Evolutionary conservation across 495 filamentous ascomycete genomes (phyloP).

Genomic region (Aspergillus campestris): DNA sequence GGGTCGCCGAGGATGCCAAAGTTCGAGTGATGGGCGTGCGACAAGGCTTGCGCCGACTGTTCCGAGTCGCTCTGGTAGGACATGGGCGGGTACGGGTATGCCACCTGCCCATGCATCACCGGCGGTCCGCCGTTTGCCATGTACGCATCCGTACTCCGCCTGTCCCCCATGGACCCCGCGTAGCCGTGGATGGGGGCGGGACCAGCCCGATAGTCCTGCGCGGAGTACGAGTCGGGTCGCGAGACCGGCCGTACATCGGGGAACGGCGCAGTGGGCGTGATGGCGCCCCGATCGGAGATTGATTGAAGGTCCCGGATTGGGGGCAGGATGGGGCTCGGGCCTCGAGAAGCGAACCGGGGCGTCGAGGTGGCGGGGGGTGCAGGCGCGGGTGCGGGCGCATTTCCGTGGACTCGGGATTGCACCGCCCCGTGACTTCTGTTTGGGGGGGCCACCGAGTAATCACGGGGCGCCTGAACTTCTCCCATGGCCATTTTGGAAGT

Average conservation of each 20-base stretch:
- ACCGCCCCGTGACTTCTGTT: conserved; percentile 8
- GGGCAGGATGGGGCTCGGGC: conserved; percentile 34
- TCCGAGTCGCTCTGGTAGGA: conserved; percentile 28
- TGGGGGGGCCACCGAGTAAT: conserved; percentile 22
- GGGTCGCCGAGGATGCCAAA: conserved; percentile 39
- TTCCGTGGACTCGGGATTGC: conserved; percentile 5
- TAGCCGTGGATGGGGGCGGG: conserved; percentile 7
- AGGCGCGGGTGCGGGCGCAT: not conserved
- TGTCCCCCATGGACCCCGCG: conserved; percentile 17
- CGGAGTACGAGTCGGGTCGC: conserved; percentile 21
- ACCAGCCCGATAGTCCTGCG: conserved; percentile 21
- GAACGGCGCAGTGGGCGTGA: conserved; percentile 16
- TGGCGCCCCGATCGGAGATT: conserved; percentile 22
- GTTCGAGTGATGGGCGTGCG: conserved; percentile 30
- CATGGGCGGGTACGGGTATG: conserved; percentile 24
- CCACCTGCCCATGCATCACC: conserved; percentile 22
- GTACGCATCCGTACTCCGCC: conserved; percentile 21
- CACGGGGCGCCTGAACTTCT: conserved; percentile 12
- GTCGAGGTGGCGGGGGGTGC: conserved; percentile 6
- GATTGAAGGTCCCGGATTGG: conserved; percentile 36
- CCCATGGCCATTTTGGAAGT: conserved; percentile 17
- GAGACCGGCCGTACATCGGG: conserved; percentile 22
- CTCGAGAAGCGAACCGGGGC: conserved; percentile 18
- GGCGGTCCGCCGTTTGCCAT: conserved; percentile 8
- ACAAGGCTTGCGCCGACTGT: conserved; percentile 22